Evolutionary conservation across 2,329 filamentous ascomycete genomes (phyloP).

Genomic region (Claviceps cyperi): DNA sequence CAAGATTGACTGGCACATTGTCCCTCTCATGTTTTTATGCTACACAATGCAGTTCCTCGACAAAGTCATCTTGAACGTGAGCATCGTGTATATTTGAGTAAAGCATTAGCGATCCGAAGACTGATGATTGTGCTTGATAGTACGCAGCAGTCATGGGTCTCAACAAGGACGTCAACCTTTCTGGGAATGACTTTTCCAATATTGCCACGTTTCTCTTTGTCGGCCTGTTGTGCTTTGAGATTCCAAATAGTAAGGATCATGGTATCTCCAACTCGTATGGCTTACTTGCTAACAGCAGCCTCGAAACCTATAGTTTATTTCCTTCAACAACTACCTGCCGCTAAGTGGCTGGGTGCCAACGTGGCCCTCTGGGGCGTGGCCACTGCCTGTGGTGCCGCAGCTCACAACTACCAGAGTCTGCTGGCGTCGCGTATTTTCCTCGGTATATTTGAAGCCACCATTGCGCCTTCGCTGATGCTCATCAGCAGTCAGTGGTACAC

Average conservation of each 20-base stretch:
- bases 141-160: conserved; percentile 55
- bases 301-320: conserved; percentile 29
- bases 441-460: conserved; percentile 45
- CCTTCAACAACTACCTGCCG: conserved; percentile 44
- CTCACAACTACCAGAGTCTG: conserved; percentile 36
- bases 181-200: conserved; percentile 47
- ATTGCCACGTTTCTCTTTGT: conserved; percentile 49
- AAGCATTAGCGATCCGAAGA: no score
- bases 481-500: conserved; percentile 49
- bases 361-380: conserved; percentile 44
- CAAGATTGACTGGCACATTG: conserved; percentile 43
- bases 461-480: conserved; percentile 45
- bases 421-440: conserved; percentile 42
- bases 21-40: conserved; percentile 46
- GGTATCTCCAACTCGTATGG: not conserved
- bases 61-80: conserved; percentile 48
- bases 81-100: conserved; percentile 10
- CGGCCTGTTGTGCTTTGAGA: conserved; percentile 42
- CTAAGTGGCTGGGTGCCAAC: conserved; percentile 46
- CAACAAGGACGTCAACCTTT: conserved; percentile 33
- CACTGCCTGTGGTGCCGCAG: conserved; percentile 37
- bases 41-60: conserved; percentile 52
- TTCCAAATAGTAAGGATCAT: conserved; percentile 37
- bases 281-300: not conserved
- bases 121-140: conserved; percentile 16